Evolutionary conservation across 139 green algal species (phyloP), one percentile per base, ranked within the genome.

Genomic region (Haematococcus sp.): DNA sequence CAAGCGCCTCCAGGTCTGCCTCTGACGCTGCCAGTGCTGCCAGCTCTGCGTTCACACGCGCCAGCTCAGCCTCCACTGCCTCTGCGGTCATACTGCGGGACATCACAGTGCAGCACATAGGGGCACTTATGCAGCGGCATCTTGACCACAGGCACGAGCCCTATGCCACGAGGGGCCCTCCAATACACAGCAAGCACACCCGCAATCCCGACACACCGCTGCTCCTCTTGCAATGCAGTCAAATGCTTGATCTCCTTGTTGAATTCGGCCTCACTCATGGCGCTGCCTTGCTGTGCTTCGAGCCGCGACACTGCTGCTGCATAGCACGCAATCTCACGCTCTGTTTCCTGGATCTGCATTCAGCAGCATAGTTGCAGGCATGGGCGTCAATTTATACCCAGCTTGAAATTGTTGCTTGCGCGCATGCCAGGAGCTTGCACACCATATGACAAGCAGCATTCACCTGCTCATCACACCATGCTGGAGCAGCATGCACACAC

Each of bases 251-350:
- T 77, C 58, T 78, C 64, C 35, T 75, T 27, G 28, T 68, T 19
- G 58, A 68, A 70, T 27, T 68, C 67, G 25, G 71, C 51, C 63
- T 86, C 76, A 1, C 59, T 31, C 30, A 70, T 44, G 30, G 67
- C 40, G 46, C 35, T n/a, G 4, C 20, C 64, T 55, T 81, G 59
- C 63, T 90, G 43, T 4, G 43, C 71, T 4, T 68, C 66, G 69
- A 88, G 71, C 74, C 87, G 67, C 0, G 54, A 16, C 23, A 96
- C 73, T 4, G 83, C 89, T 2, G 74, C 70, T 34, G 87, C 77
- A 75, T 97, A 97, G 17, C 82, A 78, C 0, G 79, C 68, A 17
- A 92, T 83, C 66, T 95, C 88, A 5, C 66, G 70, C 73, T 96
- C 83, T 30, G 85, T 72, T 46, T 97, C 89, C 20, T 71, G 52